Evolutionary conservation across 495 filamentous ascomycete genomes (phyloP), one percentile per base, ranked within the genome.

Genomic region (Tuber umbilicatum): DNA sequence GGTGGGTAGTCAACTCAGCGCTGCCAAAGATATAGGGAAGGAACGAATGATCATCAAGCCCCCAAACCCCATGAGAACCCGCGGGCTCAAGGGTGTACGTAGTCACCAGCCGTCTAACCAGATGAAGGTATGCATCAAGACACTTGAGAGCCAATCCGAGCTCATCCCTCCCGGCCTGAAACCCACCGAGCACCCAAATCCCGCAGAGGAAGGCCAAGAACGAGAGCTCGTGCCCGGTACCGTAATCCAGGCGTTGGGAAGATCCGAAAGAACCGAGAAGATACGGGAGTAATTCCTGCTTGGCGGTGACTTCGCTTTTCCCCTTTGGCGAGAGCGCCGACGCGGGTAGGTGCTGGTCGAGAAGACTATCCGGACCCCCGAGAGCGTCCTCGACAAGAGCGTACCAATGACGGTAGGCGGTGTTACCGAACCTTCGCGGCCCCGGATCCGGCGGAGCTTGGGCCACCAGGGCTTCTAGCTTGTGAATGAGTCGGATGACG

Each of bases 21-120:
- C 94, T 96, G 17, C 95, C 95, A 81, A 97, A 95, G 70, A 99
- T 90, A 85, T 98, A 99, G 0, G 95, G 93, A n/a, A 95, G 84
- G 84, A 98, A 98, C 50, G 90, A 93, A 84, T 99, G 96, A 85
- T 99, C 95, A 83, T 99, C 95, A 55, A 99, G 85, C 47, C 94
- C 94, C 94, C 94, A 97, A 69, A 97, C 94, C 27, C 94, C 94
- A 82, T 97, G 94, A 60, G 93, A 96, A 27, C 94, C 95, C 12
- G 95, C 95, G 1, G 95, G 95, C 82, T 99, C 95, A 35, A 99
- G 91, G 47, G 93, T 97, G 83, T 98, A 99, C 27, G 92, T 94
- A 41, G 91, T 86, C 77, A 98, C 94, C 31, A 99, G 86, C 37
- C 88, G 89, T 43, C 95, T 91, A 77, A 97, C 88, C 21, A 97